Percentiles rank a stretch among this genome's conserved stretches.
These are phyloP conservation scores for Diplodia scrobiculata DNA, from an alignment of 2,329 filamentous ascomycete genomes.

Conservation along the genomic window DNA sequence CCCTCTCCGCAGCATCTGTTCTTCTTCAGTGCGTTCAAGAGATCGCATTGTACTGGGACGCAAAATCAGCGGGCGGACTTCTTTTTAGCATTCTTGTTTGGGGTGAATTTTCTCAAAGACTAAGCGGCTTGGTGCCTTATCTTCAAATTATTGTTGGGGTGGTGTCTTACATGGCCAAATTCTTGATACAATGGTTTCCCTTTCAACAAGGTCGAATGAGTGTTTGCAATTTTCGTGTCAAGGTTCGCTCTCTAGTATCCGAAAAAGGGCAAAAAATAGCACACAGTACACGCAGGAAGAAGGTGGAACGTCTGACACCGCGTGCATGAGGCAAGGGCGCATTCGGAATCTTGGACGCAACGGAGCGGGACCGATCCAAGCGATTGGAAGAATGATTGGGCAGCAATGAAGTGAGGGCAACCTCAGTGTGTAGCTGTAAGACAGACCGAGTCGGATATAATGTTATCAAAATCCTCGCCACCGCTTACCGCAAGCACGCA, in stretches of 20 bases:
- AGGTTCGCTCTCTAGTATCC: background rate
- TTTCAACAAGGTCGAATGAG: background rate
- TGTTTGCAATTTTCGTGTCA: background rate
- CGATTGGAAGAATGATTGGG: background rate
- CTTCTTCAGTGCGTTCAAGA: slow-evolving; percentile 7
- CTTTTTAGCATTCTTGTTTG: slow-evolving; percentile 13
- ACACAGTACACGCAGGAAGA: background rate
- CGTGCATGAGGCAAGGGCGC: slow-evolving; percentile 18
- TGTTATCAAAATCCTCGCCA: background rate
- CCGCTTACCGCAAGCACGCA: background rate
- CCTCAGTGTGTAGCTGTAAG: background rate
- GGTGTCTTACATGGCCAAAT: background rate
- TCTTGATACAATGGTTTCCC: background rate
- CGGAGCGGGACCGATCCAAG: background rate
- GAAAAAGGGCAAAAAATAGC: background rate
- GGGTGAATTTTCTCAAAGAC: background rate
- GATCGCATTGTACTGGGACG: slow-evolving; percentile 7
- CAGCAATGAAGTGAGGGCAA: slow-evolving; percentile 2
- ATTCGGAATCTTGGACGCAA: slow-evolving; percentile 2
- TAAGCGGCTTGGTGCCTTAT: slow-evolving; percentile 5
- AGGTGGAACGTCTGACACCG: background rate
- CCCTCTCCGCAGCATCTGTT: slow-evolving; percentile 5
- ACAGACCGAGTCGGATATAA: slow-evolving; percentile 2
- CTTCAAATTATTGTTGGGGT: background rate
- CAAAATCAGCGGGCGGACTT: background rate